Evolutionary conservation across 768 basidiomycete species (phyloP), one percentile per base, ranked within the genome.

Genomic region (Tulasnella sp.): DNA sequence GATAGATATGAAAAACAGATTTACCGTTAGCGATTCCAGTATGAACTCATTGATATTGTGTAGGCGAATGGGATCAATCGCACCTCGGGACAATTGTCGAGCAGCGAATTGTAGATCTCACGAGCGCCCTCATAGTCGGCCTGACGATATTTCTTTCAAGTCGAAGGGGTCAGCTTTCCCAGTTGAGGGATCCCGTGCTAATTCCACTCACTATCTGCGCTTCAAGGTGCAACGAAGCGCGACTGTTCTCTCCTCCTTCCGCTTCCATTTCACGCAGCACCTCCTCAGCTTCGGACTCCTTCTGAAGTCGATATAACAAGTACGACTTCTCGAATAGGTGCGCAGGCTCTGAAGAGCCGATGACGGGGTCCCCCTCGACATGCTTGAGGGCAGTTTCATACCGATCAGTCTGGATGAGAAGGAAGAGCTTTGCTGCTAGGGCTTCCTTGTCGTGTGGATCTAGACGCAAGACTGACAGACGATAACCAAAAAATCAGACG

Each of bases 391-490:
- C 91, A 11, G 75, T 66, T 4, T 75, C 70, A 66, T 92, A 90
- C 60, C 84, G 84, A 68, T 93, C 92, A 1, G 84, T 89, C 65
- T 94, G 91, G 49, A 94, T 73, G 34, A 92, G 76, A 31, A 94
- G 73, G 70, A 89, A 92, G n/a, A 93, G 73, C 68, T 91, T 90
- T 10, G 91, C 87, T 67, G 86, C 82, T 29, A 80, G 71, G 2
- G 88, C 87, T 65, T 92, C 83, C n/a, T 69, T 65, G 67, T 89
- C 85, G 3, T 70, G 69, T 29, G 87, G 81, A 41, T 80, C 76
- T 29, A 92, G 71, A 17, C 78, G 74, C 45, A 92, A 76, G 62
- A 93, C 92, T 94, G n/a, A n/a, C n/a, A n/a, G n/a, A 63, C 17
- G 19, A 12, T 50, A 29, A 27, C 27, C 15, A 43, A 50, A n/a